These are phyloP conservation scores for Picea abies DNA, from an alignment of 83 land plant genomes.

Conservation along the genomic window DNA sequence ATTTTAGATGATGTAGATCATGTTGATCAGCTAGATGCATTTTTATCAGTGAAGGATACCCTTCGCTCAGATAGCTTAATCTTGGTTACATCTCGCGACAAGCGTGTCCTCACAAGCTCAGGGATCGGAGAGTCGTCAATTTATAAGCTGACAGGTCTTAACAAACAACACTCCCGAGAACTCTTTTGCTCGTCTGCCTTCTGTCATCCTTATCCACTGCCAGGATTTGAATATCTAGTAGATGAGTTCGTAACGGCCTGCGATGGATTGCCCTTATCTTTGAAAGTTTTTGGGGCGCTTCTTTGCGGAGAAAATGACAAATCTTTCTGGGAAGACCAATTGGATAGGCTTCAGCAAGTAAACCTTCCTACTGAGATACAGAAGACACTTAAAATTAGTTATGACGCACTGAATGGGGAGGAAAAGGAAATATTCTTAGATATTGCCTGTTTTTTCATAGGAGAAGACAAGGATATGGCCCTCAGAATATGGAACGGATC, in stretches of 20 bases:
- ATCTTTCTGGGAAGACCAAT: background rate
- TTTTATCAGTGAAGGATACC: background rate
- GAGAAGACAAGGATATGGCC: constrained; percentile 1
- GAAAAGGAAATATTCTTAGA: constrained; percentile 9
- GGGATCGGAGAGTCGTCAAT: background rate
- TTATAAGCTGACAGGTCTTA: background rate
- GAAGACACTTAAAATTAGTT: background rate
- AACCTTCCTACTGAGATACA: background rate
- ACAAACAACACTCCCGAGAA: background rate
- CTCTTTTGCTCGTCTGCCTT: background rate
- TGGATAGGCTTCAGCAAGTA: background rate
- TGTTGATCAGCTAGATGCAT: background rate
- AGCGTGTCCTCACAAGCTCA: background rate
- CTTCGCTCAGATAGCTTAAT: background rate
- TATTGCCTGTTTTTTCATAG: constrained; percentile 14
- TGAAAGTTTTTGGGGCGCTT: background rate
- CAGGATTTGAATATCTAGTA: background rate
- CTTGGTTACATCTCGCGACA: constrained; percentile 2
- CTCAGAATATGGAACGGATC: constrained; percentile 4
- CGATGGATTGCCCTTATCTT: background rate
- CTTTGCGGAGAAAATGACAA: background rate
- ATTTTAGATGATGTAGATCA: background rate
- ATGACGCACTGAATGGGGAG: background rate
- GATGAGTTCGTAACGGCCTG: background rate
- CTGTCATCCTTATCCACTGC: background rate